Conservation (phyloP, 2,329 filamentous ascomycete genomes). For the Ceratocystis albifundus region DNA sequence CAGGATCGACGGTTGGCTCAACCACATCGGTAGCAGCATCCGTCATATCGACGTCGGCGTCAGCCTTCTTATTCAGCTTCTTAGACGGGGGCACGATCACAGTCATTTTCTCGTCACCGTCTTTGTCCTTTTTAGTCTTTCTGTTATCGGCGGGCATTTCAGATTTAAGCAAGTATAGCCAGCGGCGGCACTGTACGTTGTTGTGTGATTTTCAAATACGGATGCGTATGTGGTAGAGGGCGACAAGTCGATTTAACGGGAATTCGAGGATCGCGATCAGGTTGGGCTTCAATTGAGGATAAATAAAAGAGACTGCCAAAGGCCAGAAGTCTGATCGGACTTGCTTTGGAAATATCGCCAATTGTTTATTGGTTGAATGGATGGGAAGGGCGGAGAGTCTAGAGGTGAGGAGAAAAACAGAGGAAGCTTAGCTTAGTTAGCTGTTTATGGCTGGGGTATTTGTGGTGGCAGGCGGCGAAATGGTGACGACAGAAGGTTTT, state of each 20-base stretch:
- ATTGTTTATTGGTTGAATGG: background rate
- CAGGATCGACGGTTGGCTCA: conserved; percentile 47
- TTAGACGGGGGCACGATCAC: conserved; percentile 67
- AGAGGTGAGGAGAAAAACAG: background rate
- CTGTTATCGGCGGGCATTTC: conserved; percentile 20
- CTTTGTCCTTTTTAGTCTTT: conserved; percentile 35
- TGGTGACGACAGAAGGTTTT: conserved; percentile 17
- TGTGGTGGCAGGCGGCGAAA: conserved; percentile 17
- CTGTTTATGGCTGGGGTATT: background rate
- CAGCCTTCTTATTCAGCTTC: conserved; percentile 50
- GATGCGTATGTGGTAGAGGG: too few relatives aligned
- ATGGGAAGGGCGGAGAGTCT: background rate
- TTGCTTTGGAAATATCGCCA: too few relatives aligned
- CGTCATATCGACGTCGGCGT: conserved; percentile 63
- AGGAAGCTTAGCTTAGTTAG: background rate
- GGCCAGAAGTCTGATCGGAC: too few relatives aligned
- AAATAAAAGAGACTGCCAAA: too few relatives aligned
- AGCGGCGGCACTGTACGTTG: background rate
- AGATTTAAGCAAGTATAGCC: background rate
- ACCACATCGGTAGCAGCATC: conserved; percentile 36
- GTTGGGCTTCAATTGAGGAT: too few relatives aligned
- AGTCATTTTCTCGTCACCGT: conserved; percentile 69
- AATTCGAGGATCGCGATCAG: too few relatives aligned
- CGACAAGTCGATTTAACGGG: too few relatives aligned
- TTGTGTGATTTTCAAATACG: background rate